Evolutionary conservation across 1,284 basidiomycete species (phyloP), one percentile per base, ranked within the genome.

Genomic region (Moniliella sp.): DNA sequence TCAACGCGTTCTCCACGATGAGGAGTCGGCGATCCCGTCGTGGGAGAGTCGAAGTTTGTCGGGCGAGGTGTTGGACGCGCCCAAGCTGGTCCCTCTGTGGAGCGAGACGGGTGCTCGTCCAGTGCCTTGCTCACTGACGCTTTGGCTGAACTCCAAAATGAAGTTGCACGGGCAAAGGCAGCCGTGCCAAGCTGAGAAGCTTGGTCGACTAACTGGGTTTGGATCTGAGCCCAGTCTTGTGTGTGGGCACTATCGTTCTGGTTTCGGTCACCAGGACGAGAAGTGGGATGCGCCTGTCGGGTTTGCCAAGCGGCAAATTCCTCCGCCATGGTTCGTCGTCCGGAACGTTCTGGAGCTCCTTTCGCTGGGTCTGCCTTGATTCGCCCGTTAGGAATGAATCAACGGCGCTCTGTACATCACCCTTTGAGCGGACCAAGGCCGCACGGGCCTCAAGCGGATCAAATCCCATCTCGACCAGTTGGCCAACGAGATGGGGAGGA

Each of bases 91-190:
- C 21, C 8, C 21, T 23, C 21, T 23, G 21, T 7, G 7, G 8
- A 7, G 21, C 21, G 7, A n/a, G n/a, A 7, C 21, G 8, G 21
- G 8, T n/a, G 21, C n/a, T 65, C 64, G 7, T 64, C 63, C 34
- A 86, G 78, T 1, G 68, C 76, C 58, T 81, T 81, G 54, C 76
- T 67, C 1, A 81, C 76, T 36, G 69, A 71, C 51, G 80, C 79
- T 57, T 75, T 83, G 9, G 82, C 74, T 32, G 75, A 69, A 45
- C 73, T 78, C 81, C 79, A 93, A 31, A 88, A 73, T 1, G 74
- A 72, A 46, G 76, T 82, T 1, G 84, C 88, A 37, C 74, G 75
- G 46, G 66, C 80, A 50, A 94, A 77, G 60, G 93, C 65, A 33
- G 63, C 75, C 31, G 77, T 62, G 3, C 86, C 81, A 34, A 94